A percentile compares a stretch with the other conserved stretches of the same genome.
Evolutionary conservation across 2,329 filamentous ascomycete genomes (phyloP).

Genomic region (Fusarium sp.): DNA sequence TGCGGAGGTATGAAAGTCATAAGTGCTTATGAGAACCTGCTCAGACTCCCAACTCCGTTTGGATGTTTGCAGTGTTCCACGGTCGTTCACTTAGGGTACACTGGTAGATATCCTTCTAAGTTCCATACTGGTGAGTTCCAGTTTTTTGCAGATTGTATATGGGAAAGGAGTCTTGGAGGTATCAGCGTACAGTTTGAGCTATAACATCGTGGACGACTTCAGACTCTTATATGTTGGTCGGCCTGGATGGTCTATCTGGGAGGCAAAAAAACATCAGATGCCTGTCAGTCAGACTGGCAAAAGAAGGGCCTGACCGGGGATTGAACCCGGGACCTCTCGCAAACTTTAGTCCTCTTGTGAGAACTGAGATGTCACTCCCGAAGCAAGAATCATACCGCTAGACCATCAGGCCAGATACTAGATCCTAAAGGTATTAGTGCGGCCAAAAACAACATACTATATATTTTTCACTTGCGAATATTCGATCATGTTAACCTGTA

Average conservation of each 20-base stretch:
- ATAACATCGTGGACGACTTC: background rate
- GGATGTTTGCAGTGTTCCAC: background rate
- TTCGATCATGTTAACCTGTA: background rate
- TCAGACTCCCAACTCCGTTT: too few relatives aligned
- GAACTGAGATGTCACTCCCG: constrained; percentile 32
- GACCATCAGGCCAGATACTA: constrained; percentile 32
- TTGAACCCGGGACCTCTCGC: constrained; percentile 62
- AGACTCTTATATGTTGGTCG: background rate
- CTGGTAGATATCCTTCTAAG: background rate
- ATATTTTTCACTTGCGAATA: background rate
- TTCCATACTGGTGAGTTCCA: background rate
- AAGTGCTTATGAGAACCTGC: background rate
- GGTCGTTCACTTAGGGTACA: background rate
- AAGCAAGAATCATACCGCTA: constrained; percentile 39
- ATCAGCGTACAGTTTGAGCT: background rate
- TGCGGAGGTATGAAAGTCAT: background rate
- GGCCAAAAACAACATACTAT: background rate
- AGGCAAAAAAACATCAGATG: background rate
- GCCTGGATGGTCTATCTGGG: background rate
- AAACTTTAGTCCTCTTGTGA: constrained; percentile 34
- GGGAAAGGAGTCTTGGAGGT: background rate
- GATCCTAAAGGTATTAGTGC: constrained; percentile 7
- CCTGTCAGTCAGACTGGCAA: background rate
- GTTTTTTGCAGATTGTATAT: background rate
- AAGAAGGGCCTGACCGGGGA: constrained; percentile 57